Conservation (phyloP, 2,329 filamentous ascomycete genomes). For the Thielaviopsis punctulata region DNA sequence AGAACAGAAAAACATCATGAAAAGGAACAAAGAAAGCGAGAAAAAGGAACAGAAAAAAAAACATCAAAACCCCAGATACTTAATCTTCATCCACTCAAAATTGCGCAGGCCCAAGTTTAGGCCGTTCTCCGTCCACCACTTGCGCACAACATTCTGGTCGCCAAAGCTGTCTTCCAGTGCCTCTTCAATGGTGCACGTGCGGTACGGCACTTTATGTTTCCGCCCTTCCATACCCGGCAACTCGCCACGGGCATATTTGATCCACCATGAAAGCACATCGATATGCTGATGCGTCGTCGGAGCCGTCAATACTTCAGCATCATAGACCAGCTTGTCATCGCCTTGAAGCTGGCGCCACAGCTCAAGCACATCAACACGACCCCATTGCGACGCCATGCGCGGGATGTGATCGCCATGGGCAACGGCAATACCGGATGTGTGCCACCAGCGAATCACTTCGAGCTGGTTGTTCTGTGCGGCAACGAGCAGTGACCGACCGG, state of each 20-base stretch:
- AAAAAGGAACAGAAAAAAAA: not conserved
- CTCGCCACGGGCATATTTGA: conserved; percentile 42
- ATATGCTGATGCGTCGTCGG: conserved; percentile 79
- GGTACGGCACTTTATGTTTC: conserved; percentile 66
- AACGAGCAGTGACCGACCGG: conserved; percentile 68
- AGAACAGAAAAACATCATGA: not conserved
- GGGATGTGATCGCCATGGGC: conserved; percentile 68
- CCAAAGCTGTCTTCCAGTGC: conserved; percentile 74
- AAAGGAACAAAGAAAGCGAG: not conserved
- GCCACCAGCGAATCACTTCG: conserved; percentile 75
- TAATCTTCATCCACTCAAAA: conserved; percentile 78
- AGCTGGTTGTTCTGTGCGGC: conserved; percentile 70
- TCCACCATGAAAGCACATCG: conserved; percentile 85
- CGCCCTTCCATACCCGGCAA: conserved; percentile 36
- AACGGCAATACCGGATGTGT: conserved; percentile 60
- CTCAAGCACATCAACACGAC: conserved; percentile 68
- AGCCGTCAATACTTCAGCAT: conserved; percentile 67
- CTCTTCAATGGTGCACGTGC: conserved; percentile 90
- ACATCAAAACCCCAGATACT: conserved; percentile 36
- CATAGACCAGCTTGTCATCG: conserved; percentile 50
- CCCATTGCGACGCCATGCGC: conserved; percentile 69
- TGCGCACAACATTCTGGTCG: conserved; percentile 53
- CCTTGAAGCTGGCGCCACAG: conserved; percentile 62
- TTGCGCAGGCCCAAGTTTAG: conserved; percentile 67
- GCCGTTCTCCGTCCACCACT: conserved; percentile 80